Base-by-base conservation (phyloP, 148 eudicot genomes). In the Polygonum maritimum region DNA sequence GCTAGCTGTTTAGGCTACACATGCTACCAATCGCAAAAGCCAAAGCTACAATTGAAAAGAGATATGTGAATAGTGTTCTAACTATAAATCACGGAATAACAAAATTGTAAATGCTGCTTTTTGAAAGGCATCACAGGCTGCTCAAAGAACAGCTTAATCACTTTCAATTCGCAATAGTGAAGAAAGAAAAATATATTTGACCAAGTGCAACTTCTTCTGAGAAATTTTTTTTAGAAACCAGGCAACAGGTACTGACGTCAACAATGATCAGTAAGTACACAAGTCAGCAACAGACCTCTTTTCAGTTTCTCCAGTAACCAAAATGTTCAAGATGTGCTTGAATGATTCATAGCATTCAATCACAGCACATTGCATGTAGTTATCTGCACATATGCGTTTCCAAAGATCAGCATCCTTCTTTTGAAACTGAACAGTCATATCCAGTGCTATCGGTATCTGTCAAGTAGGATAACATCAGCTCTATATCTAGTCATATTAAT, bases 391-490 rank as follows among this genome's bases (percentile, higher is more conserved):
- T 70, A 90, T 90, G 58, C 91, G 88, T 80, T 81, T 90, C 91
- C 91, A 90, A 13, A 90, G 89, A 78, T 90, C 91, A 81, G 87
- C 75, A 69, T 90, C 94, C 76, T 86, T 90, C 38, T 85, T 77
- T 48, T 87, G 91, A 83, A 85, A 86, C 69, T 90, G 86, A 76
- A 82, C 90, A 36, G 94, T 91, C 87, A 86, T 86, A 83, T 90
- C 91, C 79, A 90, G 79, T 73, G 94, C 94, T 74, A 90, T 82
- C 31, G 91, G 94, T 65, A 90, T 85, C 91, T 90, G 89, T 76
- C 74, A 71, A 76, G 44, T 67, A 67, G 71, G 71, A 67, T 38
- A 38, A 26, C 21, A 67, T 35, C 71, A 35, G 19, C 71, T 35
- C 38, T 67, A 63, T 31, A 63, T 13, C 18, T 33, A 36, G 71